Percentiles rank a stretch among this genome's conserved stretches.
Conservation (phyloP, 805 yeast species). For the Cyberlindnera bimundalis region DNA sequence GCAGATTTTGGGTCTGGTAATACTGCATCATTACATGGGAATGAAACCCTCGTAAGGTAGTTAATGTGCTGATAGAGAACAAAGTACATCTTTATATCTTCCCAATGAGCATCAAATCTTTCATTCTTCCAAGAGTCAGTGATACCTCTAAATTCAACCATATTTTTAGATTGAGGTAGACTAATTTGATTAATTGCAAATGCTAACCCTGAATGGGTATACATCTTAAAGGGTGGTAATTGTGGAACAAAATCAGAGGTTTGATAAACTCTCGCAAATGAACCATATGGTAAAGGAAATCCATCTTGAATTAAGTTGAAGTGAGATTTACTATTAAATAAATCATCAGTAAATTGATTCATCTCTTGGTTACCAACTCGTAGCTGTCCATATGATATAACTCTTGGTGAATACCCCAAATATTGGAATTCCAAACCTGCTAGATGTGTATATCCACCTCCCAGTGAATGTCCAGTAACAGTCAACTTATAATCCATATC, state of each 20-base stretch:
- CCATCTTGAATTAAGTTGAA: slow-evolving; percentile 32
- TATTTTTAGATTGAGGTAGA: slow-evolving; percentile 32
- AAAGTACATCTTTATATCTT: slow-evolving; percentile 13
- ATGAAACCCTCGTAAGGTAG: slow-evolving; percentile 17
- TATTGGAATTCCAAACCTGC: slow-evolving; percentile 44
- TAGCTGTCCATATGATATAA: slow-evolving; percentile 62
- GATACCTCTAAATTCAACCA: slow-evolving; percentile 17
- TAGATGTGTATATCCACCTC: slow-evolving; percentile 66
- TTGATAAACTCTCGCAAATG: slow-evolving; percentile 53
- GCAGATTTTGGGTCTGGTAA: not conserved
- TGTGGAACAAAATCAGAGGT: slow-evolving; percentile 54
- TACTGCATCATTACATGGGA: slow-evolving; percentile 21
- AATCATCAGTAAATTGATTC: slow-evolving; percentile 47
- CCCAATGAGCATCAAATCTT: not conserved
- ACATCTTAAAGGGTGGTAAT: slow-evolving; percentile 47
- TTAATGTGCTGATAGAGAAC: slow-evolving; percentile 20
- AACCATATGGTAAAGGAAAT: slow-evolving; percentile 16
- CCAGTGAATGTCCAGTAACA: slow-evolving; percentile 72
- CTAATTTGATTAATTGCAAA: slow-evolving; percentile 33
- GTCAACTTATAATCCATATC: slow-evolving; percentile 46
- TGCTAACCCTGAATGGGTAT: slow-evolving; percentile 32
- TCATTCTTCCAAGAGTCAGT: slow-evolving; percentile 13
- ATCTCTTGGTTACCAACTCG: slow-evolving; percentile 54
- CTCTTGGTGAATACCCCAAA: slow-evolving; percentile 48
- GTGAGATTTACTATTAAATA: slow-evolving; percentile 39